Percentiles rank a stretch among this genome's conserved stretches.
These are phyloP conservation scores for Adansonia grandidieri DNA, from an alignment of 441 rosid genomes.

Conservation along the genomic window DNA sequence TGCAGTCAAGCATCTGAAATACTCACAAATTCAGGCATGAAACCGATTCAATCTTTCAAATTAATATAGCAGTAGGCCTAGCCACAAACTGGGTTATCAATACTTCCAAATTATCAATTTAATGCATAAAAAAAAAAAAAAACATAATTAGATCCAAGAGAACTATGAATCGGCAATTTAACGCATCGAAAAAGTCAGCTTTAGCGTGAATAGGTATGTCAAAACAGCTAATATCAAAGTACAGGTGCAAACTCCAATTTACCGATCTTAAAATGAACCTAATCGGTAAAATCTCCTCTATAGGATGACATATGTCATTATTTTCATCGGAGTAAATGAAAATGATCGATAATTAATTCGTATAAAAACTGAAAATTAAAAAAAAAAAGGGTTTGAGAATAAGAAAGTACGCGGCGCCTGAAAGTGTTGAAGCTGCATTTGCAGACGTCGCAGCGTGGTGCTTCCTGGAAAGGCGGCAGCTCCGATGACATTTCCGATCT, in stretches of 20 bases:
- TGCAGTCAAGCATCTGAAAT: not conserved
- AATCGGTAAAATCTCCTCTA: not conserved
- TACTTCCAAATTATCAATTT: not conserved
- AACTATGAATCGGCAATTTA: not conserved
- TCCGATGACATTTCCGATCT: slow-evolving; percentile 47
- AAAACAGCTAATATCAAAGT: slow-evolving; percentile 21
- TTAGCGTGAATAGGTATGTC: not conserved
- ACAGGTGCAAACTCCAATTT: not conserved
- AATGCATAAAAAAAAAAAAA: not conserved
- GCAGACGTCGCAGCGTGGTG: slow-evolving; percentile 78
- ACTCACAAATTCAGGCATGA: not conserved
- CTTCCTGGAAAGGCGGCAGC: slow-evolving; percentile 73
- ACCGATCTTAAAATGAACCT: not conserved
- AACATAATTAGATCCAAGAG: not conserved
- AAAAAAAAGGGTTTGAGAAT: not conserved
- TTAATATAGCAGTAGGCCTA: slow-evolving; percentile 2
- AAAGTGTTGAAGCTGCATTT: slow-evolving; percentile 81
- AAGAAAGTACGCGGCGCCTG: slow-evolving; percentile 60
- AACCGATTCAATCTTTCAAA: not conserved
- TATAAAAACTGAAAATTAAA: not conserved
- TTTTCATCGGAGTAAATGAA: not conserved
- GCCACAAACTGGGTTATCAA: not conserved
- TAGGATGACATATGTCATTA: not conserved
- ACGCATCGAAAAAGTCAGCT: not conserved
- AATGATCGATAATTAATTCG: slow-evolving; percentile 10